Percentiles rank a stretch among this genome's conserved stretches.
These are phyloP conservation scores for Xylona heveae DNA, from an alignment of 495 filamentous ascomycete species.

Conservation along the genomic window DNA sequence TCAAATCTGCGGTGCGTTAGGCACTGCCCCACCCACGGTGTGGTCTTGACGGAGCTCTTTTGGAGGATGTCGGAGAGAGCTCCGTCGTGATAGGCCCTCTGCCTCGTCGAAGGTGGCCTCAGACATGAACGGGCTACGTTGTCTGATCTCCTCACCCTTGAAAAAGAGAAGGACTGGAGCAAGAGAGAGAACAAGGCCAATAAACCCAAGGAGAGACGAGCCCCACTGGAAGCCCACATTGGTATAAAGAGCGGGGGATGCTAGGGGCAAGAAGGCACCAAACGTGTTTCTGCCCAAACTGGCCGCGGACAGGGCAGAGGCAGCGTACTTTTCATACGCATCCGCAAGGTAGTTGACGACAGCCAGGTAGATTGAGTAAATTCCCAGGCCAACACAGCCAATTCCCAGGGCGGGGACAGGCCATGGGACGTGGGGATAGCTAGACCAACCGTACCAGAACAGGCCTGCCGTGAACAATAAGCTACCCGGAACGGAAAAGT, in stretches of 20 bases:
- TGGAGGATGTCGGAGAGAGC: no score
- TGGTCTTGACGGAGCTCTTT: no score
- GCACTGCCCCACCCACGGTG: no score
- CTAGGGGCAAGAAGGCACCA: conserved; percentile 23
- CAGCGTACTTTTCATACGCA: conserved; percentile 22
- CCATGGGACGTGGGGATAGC: conserved; percentile 12
- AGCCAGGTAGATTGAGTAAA: conserved; percentile 24
- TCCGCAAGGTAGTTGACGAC: conserved; percentile 26
- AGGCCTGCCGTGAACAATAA: conserved; percentile 20
- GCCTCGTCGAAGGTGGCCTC: no score
- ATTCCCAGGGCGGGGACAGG: no score
- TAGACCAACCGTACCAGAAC: conserved; percentile 24
- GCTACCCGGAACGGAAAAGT: conserved; percentile 19
- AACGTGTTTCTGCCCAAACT: conserved; percentile 20
- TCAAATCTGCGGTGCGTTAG: no score
- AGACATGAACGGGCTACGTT: no score
- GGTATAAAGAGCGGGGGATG: conserved; percentile 19
- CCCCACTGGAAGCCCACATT: conserved; percentile 23
- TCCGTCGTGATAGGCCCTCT: no score
- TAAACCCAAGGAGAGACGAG: conserved; percentile 23
- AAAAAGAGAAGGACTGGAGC: no score
- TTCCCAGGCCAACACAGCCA: conserved; percentile 21
- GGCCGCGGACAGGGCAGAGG: conserved; percentile 21
- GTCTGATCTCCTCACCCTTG: no score
- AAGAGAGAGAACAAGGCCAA: no score